Evolutionary conservation across 73 alveolate genomes (phyloP), one percentile per base, ranked within the genome.

Genomic region (Paramecium sexaurelia): DNA sequence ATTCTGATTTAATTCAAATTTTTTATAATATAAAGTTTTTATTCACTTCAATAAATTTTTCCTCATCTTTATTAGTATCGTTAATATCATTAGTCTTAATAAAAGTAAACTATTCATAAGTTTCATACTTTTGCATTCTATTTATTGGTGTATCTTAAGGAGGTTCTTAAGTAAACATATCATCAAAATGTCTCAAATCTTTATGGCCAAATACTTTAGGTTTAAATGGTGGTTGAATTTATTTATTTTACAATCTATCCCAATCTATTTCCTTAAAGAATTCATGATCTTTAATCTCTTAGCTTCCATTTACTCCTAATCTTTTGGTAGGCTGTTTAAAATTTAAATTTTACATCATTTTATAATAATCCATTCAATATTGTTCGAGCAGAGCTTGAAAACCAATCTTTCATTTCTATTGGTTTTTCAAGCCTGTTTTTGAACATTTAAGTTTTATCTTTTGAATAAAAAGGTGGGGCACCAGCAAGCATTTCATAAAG

Each of bases 401-500:
- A 96, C 91, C 92, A 87, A 8, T 93, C 93, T 78, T 75, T 84
- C 96, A 95, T 95, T 55, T 69, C 92, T 3, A 95, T 91, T 2
- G 95, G 92, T 33, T 91, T 91, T 29, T 56, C 84, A 20, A 91
- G 68, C 40, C 92, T 91, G 45, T 91, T 69, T 20, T 91, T 78
- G 15, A 69, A 95, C 96, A 97, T 94, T 67, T 84, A 85, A 15
- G 85, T 84, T 87, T 92, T 92, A 75, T 96, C 96, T 40, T 85
- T 88, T 26, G 94, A 92, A 87, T 94, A 97, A 82, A 91, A 96
- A 13, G 99, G 99, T 29, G 98, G 98, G 9, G 95, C 93, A 2
- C 99, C 99, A n/a, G 98, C 93, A 15, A 97, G 94, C 97, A 97
- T 94, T 96, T 97, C 99, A 94, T 95, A 97, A 55, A 97, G 75